Conservation (phyloP, 2,329 filamentous ascomycete genomes). For the Aspergillus caelatus region DNA sequence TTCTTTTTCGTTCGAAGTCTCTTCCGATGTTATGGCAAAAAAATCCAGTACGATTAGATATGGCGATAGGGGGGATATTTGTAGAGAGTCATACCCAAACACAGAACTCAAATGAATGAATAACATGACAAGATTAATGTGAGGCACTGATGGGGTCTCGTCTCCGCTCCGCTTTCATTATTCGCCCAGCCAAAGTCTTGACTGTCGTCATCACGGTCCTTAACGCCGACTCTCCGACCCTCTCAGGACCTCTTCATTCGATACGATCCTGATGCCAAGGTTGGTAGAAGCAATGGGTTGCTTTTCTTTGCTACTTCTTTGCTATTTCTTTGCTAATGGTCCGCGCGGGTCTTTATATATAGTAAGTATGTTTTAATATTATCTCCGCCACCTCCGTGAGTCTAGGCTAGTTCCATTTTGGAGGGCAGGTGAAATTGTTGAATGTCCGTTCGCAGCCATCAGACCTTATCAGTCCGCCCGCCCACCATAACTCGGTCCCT, state of each 20-base stretch:
- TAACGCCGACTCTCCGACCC: not conserved
- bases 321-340: not conserved
- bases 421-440: not conserved
- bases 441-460: not conserved
- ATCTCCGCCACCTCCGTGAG: not conserved
- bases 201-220: not conserved
- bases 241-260: not conserved
- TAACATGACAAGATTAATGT: not conserved
- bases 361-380: not conserved
- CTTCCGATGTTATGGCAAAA: not conserved
- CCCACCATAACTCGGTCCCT: not conserved
- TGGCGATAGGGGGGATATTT: not conserved
- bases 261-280: not conserved
- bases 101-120: not conserved
- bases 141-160: not conserved
- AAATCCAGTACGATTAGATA: too few relatives aligned
- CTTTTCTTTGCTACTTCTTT: not conserved
- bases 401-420: not conserved
- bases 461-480: not conserved
- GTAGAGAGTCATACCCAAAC: not conserved
- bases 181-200: not conserved
- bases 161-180: not conserved
- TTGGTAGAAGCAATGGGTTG: not conserved
- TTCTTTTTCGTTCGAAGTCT: not conserved
- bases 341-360: not conserved